Conservation (phyloP, 2,329 filamentous ascomycete species). For the Hypomyces rosellus region DNA sequence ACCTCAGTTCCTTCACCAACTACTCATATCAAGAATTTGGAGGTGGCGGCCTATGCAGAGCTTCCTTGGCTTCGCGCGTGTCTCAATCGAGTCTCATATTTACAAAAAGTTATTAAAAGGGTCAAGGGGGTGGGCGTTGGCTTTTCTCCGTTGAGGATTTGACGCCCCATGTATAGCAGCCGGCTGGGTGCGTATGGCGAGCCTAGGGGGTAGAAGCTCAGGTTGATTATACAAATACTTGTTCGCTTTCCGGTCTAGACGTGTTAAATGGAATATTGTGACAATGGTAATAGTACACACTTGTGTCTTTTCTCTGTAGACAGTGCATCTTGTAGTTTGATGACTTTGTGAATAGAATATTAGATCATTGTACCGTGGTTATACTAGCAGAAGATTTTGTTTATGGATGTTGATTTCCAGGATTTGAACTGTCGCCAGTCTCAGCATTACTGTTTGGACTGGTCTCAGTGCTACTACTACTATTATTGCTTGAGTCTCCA, state of each 20-base stretch:
- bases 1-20: constrained; percentile 28
- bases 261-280: constrained; percentile 24
- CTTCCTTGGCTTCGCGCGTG: constrained; percentile 40
- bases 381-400: background rate
- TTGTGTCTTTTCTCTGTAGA: background rate
- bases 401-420: background rate
- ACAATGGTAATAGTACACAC: constrained; percentile 7
- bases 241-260: constrained; percentile 35
- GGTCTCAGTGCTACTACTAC: background rate
- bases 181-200: constrained; percentile 39
- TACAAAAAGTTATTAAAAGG: constrained; percentile 52
- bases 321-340: too few species aligned
- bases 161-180: constrained; percentile 45
- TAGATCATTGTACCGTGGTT: too few species aligned
- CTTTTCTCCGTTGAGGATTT: constrained; percentile 41
- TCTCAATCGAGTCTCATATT: constrained; percentile 48
- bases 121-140: constrained; percentile 46
- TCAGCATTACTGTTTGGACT: background rate
- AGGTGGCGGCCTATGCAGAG: constrained; percentile 39
- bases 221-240: constrained; percentile 54
- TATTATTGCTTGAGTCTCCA: background rate
- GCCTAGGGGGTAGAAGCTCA: constrained; percentile 46
- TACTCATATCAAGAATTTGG: constrained; percentile 37
- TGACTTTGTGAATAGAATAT: too few species aligned
- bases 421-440: background rate